Base-by-base conservation (phyloP, 2,329 filamentous ascomycete genomes). In the Colletotrichum tropicicola region DNA sequence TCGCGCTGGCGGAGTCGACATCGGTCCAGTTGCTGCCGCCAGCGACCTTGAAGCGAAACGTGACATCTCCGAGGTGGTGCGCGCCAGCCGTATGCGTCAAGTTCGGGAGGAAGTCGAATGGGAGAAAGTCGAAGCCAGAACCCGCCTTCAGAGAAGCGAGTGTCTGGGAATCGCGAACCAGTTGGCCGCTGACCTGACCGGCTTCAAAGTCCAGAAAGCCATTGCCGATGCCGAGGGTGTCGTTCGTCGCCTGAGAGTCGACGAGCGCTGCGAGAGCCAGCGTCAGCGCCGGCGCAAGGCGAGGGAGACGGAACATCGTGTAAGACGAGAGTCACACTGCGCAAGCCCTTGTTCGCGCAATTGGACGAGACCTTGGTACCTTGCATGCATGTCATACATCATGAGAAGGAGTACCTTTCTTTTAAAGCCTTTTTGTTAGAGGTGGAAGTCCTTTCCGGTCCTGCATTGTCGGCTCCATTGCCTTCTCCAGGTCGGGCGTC, bases 41-140 rank as follows among this genome's bases (percentile, higher is more conserved):
- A 2, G 71, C 72, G 3, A 74, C 68, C n/a, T 85, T 83, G 70
- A 86, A 89, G 12, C 85, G 81, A 45, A 85, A 79, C 0, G 84
- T 87, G 39, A 89, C 75, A 48, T 89, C 87, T 4, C 87, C 87
- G 69, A 84, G 83, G 70, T 89, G 87, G 65, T 89, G 87, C 65
- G 87, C 82, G 3, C 82, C 82, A 62, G 87, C 81, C 62, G 87
- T 77, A 3, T 49, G 51, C 10, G 83, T 79, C 7, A 86, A 79
- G 15, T 75, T 73, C 0, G 78, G 62, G 4, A 88, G 77, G 45
- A 82, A 73, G 69, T 87, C 86, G 7, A 77, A 83, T 0, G 86
- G 86, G 2, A 86, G 77, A 67, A 88, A 89, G 71, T 89, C 83
- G 65, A 87, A 88, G 0, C 73, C 64, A 3, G 73, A 71, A 0